Evolutionary conservation across 192 early-diverging fungal genomes (phyloP).

Genomic region (Umbelopsis sp.): DNA sequence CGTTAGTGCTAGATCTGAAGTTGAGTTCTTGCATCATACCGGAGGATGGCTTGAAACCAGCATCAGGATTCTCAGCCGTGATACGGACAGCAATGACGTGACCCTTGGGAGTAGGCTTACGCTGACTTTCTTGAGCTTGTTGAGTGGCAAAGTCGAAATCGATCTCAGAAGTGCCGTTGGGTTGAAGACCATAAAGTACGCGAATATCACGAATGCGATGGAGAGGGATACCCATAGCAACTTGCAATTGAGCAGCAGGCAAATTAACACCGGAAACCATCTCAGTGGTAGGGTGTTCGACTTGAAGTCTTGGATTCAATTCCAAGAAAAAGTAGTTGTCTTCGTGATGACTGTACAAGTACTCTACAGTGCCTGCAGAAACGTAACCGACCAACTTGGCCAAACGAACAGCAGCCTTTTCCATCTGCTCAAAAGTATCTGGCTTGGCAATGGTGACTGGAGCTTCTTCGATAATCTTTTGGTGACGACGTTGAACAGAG

Average conservation of each 20-base stretch:
- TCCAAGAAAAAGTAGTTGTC: constrained; percentile 95
- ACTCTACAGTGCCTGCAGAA: constrained; percentile 96
- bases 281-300: constrained; percentile 98
- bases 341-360: constrained; percentile 87
- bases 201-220: constrained; percentile 95
- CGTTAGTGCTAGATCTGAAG: constrained; percentile 93
- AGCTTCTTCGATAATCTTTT: constrained; percentile 99
- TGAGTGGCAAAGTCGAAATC: constrained; percentile 91
- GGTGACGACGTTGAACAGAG: constrained; percentile 96
- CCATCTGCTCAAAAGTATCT: constrained; percentile 87
- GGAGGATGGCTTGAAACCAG: constrained; percentile 97
- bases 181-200: constrained; percentile 90
- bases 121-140: constrained; percentile 78
- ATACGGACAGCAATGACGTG: constrained; percentile 99
- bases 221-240: constrained; percentile 99
- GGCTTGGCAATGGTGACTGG: constrained; percentile 85
- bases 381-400: constrained; percentile 95
- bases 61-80: constrained; percentile 99
- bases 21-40: constrained; percentile 98
- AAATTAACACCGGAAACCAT: constrained; percentile 99
- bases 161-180: constrained; percentile 83
- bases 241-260: constrained; percentile 96
- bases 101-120: constrained; percentile 92
- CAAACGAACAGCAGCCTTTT: constrained; percentile 94
- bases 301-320: constrained; percentile 97